Conservation (phyloP, 768 basidiomycete genomes). For the Lactarius hengduanensis region DNA sequence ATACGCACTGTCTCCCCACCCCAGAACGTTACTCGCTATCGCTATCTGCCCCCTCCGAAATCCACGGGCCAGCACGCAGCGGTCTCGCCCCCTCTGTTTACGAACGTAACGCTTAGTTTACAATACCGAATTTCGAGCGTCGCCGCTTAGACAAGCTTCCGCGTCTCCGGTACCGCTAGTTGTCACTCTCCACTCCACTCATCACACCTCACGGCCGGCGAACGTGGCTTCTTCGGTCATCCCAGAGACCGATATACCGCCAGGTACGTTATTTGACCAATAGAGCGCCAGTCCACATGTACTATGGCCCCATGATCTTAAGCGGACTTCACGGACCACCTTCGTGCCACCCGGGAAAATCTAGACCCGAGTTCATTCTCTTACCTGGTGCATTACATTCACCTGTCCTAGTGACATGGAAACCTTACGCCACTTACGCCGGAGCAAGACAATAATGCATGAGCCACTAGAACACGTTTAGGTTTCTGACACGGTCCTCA, state of each 20-base stretch:
- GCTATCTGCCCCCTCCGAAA: not conserved
- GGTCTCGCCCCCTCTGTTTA: not conserved
- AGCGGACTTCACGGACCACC: not conserved
- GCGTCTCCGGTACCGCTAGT: not conserved
- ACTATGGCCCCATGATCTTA: not conserved
- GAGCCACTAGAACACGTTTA: not conserved
- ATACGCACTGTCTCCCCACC: not conserved
- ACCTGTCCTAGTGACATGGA: not conserved
- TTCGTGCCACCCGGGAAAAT: not conserved
- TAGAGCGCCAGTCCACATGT: not conserved
- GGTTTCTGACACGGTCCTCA: not conserved
- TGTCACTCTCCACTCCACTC: not conserved
- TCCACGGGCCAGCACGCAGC: not conserved
- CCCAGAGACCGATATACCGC: not conserved
- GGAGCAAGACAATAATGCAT: not conserved
- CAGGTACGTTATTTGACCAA: not conserved
- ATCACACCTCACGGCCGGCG: not conserved
- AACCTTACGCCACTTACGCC: not conserved
- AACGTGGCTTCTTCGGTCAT: not conserved
- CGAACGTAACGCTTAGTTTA: not conserved
- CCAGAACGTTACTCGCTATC: slow-evolving; percentile 2
- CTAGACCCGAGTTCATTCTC: not conserved
- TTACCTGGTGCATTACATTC: not conserved
- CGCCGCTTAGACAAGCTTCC: not conserved
- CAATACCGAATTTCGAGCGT: not conserved